A percentile compares a stretch with the other conserved stretches of the same genome.
Evolutionary conservation across 768 basidiomycete genomes (phyloP).

Genomic region (Tylopilus sp.): DNA sequence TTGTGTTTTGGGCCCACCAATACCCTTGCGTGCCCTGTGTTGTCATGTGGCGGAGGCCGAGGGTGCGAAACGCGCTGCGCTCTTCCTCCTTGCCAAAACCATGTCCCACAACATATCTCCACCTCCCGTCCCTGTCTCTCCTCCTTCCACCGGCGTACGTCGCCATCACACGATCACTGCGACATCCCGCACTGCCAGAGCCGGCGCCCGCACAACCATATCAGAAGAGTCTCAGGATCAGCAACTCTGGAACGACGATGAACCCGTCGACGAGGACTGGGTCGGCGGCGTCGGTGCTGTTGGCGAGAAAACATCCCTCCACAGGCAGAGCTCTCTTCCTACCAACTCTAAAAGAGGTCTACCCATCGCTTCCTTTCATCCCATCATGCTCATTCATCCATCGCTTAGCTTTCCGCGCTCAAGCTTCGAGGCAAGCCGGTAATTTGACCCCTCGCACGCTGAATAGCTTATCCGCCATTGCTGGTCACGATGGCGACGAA

Average conservation of each 20-base stretch:
- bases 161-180: constrained; percentile 83
- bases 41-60: constrained; percentile 22
- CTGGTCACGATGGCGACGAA: constrained; percentile 84
- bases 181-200: constrained; percentile 60
- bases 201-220: constrained; percentile 58
- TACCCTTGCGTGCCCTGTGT: not conserved
- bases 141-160: constrained; percentile 51
- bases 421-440: constrained; percentile 51
- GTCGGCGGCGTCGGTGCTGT: constrained; percentile 78
- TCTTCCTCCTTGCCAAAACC: not conserved
- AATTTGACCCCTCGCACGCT: constrained; percentile 67
- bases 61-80: constrained; percentile 19
- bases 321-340: constrained; percentile 78
- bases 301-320: constrained; percentile 76
- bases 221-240: constrained; percentile 64
- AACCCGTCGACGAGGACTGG: constrained; percentile 78
- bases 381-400: constrained; percentile 3
- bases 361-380: constrained; percentile 11
- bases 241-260: constrained; percentile 68
- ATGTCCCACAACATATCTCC: constrained; percentile 45
- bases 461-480: constrained; percentile 82
- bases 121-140: constrained; percentile 37
- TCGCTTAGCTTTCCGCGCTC: constrained; percentile 48
- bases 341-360: constrained; percentile 76
- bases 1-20: not conserved